Evolutionary conservation across 257 asterid genomes (phyloP), one percentile per base, ranked within the genome.

Genomic region (Solanum lycopersicoides): DNA sequence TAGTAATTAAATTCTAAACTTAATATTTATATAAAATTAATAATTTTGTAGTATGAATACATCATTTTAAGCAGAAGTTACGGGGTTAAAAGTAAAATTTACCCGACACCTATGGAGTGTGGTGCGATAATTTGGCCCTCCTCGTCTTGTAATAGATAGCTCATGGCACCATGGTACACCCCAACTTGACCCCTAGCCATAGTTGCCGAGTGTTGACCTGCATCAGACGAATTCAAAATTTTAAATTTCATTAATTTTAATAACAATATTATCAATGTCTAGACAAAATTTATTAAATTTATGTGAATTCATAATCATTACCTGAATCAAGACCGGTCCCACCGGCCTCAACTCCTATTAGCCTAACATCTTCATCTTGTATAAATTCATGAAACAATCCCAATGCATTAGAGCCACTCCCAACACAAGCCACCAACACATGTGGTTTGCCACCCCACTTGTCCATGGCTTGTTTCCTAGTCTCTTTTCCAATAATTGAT

Each of bases 401-500:
- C 5, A 96, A 79, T 0, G 98, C 99, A 56, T 95, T 96, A 0
- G 96, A 94, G 1, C 96, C 99, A 7, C 95, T 90, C 35, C 98
- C 98, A 0, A 96, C 95, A 60, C 98, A 93, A 1, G 98, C 98
- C 11, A 95, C 90, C 28, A 95, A 13, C 2, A 95, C 96, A 44
- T 95, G 95, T 6, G 99, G 98, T 88, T 90, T 90, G 9, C 96
- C 97, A n/a, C 94, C 93, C 97, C 97, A 95, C 74, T 93, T 94
- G 39, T 93, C 93, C 87, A 87, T 42, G 0, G 95, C 94, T 84
- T 93, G 98, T 74, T 87, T 93, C 60, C 97, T 89, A 1, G 96
- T 95, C 86, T 96, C 98, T 86, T 91, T 95, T 2, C 98, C 98
- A 35, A 96, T 95, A 3, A 96, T 82, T 0, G 97, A 88, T 39